Percentiles rank a stretch among this genome's conserved stretches.
Conservation (phyloP, 139 green algal genomes). For the Chlamydomonas sphaeroides region DNA sequence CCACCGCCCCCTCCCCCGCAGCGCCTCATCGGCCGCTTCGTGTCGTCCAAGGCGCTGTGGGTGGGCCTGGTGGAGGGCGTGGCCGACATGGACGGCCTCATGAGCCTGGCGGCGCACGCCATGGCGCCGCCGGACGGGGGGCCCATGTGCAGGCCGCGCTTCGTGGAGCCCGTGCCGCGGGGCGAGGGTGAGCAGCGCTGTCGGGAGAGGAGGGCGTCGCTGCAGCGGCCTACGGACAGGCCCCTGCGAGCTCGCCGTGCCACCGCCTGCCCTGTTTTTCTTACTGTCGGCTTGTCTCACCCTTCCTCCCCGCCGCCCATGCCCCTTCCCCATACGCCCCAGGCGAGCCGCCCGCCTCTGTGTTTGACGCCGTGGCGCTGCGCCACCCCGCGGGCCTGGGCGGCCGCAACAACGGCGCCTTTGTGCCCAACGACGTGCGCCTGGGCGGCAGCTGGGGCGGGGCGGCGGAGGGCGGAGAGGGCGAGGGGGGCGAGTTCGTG, state of each 20-base stretch:
- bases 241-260: too few relatives aligned
- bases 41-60: slow-evolving; percentile 70
- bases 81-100: slow-evolving; percentile 90
- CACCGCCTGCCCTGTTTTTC: too few relatives aligned
- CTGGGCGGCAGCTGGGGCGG: slow-evolving; percentile 68
- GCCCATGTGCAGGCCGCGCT: slow-evolving; percentile 43
- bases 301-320: too few relatives aligned
- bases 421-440: slow-evolving; percentile 95
- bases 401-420: slow-evolving; percentile 61
- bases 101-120: slow-evolving; percentile 74
- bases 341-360: too few relatives aligned
- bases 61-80: slow-evolving; percentile 72
- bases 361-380: slow-evolving; percentile 71
- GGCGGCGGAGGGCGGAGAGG: neutral
- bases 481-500: slow-evolving; percentile 9
- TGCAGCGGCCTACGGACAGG: too few relatives aligned
- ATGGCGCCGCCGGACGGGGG: slow-evolving; percentile 40
- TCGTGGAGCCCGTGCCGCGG: slow-evolving; percentile 24
- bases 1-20: slow-evolving; percentile 26
- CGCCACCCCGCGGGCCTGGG: slow-evolving; percentile 77
- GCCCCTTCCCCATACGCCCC: too few relatives aligned
- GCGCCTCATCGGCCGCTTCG: slow-evolving; percentile 73
- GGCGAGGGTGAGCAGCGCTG: too few relatives aligned
- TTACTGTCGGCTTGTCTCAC: too few relatives aligned
- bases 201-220: too few relatives aligned